A percentile compares a stretch with the other conserved stretches of the same genome.
Conservation (phyloP, 2,329 filamentous ascomycete genomes). For the Aspergillus persii region DNA sequence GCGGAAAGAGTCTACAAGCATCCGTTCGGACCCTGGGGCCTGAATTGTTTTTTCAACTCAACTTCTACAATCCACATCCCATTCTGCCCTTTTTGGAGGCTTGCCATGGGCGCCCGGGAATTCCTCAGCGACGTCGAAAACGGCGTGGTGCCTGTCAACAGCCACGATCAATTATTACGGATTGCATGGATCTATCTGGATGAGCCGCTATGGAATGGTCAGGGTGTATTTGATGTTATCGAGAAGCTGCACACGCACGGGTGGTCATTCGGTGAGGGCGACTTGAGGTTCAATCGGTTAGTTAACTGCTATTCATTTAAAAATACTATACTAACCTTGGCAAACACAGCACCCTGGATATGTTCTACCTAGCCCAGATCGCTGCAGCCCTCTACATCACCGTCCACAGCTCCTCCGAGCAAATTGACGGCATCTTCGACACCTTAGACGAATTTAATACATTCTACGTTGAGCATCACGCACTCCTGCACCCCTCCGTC, state of each 20-base stretch:
- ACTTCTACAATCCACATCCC: constrained; percentile 3
- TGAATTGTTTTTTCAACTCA: not conserved
- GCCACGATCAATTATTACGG: constrained; percentile 19
- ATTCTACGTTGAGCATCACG: constrained; percentile 16
- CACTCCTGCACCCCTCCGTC: constrained; percentile 14
- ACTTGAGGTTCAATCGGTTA: constrained; percentile 22
- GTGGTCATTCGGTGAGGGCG: constrained; percentile 21
- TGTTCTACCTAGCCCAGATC: constrained; percentile 22
- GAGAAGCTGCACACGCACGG: constrained; percentile 21
- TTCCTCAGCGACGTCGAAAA: constrained; percentile 16
- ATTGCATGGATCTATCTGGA: constrained; percentile 22
- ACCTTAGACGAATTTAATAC: constrained; percentile 15
- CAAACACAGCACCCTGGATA: constrained; percentile 20
- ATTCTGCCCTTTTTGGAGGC: constrained; percentile 1
- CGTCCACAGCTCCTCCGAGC: constrained; percentile 12
- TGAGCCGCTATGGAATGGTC: constrained; percentile 16
- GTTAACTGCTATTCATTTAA: constrained; percentile 1
- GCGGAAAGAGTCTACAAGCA: not conserved
- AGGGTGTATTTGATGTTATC: constrained; percentile 17
- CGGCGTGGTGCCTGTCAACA: constrained; percentile 14
- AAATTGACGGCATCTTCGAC: constrained; percentile 13
- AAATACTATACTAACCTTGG: constrained; percentile 4
- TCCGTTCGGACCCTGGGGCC: not conserved
- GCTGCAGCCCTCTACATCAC: constrained; percentile 15
- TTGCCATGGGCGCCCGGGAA: constrained; percentile 15